Evolutionary conservation across 805 yeast genomes (phyloP), one percentile per base, ranked within the genome.

Genomic region (Cyberlindnera euphorbiiphila): DNA sequence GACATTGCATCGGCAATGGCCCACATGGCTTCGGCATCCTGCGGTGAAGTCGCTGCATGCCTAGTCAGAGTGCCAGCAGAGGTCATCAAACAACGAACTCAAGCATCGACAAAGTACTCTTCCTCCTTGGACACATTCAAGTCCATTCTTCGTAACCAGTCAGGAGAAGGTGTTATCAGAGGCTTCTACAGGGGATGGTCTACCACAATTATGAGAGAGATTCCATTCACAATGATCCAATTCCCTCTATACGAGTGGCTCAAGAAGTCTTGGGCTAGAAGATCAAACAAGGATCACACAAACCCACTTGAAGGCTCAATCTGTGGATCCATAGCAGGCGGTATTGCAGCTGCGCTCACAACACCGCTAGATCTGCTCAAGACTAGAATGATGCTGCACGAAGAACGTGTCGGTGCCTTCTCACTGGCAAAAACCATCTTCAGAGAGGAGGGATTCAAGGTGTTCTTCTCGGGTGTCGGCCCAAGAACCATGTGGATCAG

Each of bases 401-500:
- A 74, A 29, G 62, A 75, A 29, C 60, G 62, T 13, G 60, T 77
- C 0, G 61, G 80, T 0, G 61, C 78, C 0, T 28, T 60, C 5
- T 49, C 58, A 10, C 59, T 88, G 41, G 75, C 81, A 2, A 61
- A 55, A 23, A 68, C 64, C 9, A 71, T 89, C 33, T 60, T 70
- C n/a, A 57, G 54, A 15, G 88, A 84, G 39, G 96, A 88, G 57
- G 97, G 97, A 0, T 63, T 67, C 27, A 49, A 57, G 7, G 87
- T 83, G 1, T 87, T 93, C 48, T 74, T 77, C 56, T 74, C 74
- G 33, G 99, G 99, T 11, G 71, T 91, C 19, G 97, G 95, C 1
- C 98, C 99, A 5, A 72, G 99, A 59, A 89, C 97, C 0, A 70
- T 85, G 76, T 93, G 98, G 98, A 91, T 93, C 40, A 81, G 95